A percentile compares a stretch with the other conserved stretches of the same genome.
Conservation (phyloP, 257 asterid species). For the Phtheirospermum japonicum region DNA sequence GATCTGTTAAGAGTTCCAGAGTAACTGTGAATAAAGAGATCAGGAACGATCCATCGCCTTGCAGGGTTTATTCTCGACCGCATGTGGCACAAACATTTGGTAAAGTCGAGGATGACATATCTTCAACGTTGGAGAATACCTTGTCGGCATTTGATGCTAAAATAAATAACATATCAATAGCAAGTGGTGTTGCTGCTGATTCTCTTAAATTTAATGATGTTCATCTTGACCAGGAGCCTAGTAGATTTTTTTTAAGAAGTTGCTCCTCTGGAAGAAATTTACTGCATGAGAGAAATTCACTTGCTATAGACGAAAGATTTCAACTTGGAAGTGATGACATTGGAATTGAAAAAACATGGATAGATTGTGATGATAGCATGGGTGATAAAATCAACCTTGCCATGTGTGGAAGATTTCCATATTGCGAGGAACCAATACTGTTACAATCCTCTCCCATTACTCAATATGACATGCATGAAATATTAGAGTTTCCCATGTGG, state of each 20-base stretch:
- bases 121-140: constrained; percentile 39
- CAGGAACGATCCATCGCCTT: constrained; percentile 32
- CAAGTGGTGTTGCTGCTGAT: constrained; percentile 30
- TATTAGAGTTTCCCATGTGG: constrained; percentile 29
- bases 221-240: constrained; percentile 29
- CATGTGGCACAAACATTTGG: constrained; percentile 36
- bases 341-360: constrained; percentile 30
- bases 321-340: constrained; percentile 35
- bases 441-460: constrained; percentile 38
- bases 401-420: constrained; percentile 33
- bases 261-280: constrained; percentile 44
- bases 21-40: constrained; percentile 24
- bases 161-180: constrained; percentile 27
- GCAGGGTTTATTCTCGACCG: constrained; percentile 36
- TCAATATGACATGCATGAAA: constrained; percentile 32
- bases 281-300: constrained; percentile 35
- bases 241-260: constrained; percentile 45
- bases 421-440: constrained; percentile 30
- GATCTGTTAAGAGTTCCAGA: constrained; percentile 32
- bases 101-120: constrained; percentile 28
- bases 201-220: constrained; percentile 36
- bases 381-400: constrained; percentile 34
- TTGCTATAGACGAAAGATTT: constrained; percentile 39
- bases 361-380: constrained; percentile 35
- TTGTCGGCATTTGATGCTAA: constrained; percentile 33